Evolutionary conservation across 768 basidiomycete species (phyloP), one percentile per base, ranked within the genome.

Genomic region (Heimioporus sp.): DNA sequence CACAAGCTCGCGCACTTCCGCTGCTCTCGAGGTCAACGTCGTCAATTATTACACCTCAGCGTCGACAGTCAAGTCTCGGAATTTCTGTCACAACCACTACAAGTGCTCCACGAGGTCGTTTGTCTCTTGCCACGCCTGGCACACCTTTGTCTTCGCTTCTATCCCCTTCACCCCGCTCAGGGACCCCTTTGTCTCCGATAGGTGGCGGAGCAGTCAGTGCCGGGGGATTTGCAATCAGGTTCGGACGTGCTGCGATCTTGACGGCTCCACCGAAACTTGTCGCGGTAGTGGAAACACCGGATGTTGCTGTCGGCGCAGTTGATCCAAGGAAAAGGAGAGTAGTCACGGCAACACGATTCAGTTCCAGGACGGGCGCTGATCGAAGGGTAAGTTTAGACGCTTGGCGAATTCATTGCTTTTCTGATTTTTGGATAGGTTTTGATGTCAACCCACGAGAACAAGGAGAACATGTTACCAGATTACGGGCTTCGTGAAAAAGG

Each of bases 291-390:
- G 89, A 89, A 67, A 92, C 90, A 10, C 90, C 91, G 0, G 92
- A 93, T 64, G 85, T 92, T 10, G 91, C 85, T n/a, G 82, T 92
- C 35, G 92, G 92, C 10, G 89, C 92, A 20, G 88, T 93, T 10
- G 92, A 95, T 67, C 83, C 90, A 16, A 75, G 78, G 66, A 91
- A 93, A 76, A 76, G 87, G 59, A 74, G 92, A 43, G 89, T 94
- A 1, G 86, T 92, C 13, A 92, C 90, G 48, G 88, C 90, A 8
- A 96, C 92, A 16, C 74, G 92, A 54, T 95, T 94, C 64, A 92
- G 91, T 65, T 85, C 88, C 20, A 75, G 93, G 50, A 73, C 79
- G 7, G 93, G 92, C 3, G 90, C 92, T 21, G 85, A 90, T 72
- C 76, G 92, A 44, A 78, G 87, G 74, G 92, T 92, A 51, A 52